Evolutionary conservation across 371 early-diverging fungal genomes (phyloP).

Genomic region (Phascolomyces articulosus): DNA sequence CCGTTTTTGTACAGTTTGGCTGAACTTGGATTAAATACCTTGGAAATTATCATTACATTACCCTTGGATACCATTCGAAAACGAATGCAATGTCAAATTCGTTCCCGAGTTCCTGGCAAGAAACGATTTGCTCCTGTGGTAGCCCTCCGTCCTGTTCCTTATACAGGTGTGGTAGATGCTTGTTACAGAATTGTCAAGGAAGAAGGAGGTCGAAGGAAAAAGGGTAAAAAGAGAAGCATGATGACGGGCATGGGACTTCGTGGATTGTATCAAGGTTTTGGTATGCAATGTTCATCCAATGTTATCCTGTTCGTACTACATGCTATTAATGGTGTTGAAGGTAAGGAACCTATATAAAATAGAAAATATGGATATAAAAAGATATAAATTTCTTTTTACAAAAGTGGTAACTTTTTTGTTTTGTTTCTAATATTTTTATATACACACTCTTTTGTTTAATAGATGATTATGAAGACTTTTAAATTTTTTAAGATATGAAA

Average conservation of each 20-base stretch:
- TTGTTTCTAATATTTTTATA: too few species aligned
- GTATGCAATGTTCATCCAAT: constrained; percentile 69
- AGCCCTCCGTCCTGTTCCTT: constrained; percentile 76
- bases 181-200: constrained; percentile 79
- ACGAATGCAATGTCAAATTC: constrained; percentile 83
- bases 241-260: constrained; percentile 63
- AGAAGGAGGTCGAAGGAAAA: constrained; percentile 67
- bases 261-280: constrained; percentile 80
- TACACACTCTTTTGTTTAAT: too few species aligned
- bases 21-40: constrained; percentile 68
- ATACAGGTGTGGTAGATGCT: constrained; percentile 85
- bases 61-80: constrained; percentile 91
- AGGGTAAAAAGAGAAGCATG: constrained; percentile 22
- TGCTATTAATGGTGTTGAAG: constrained; percentile 59
- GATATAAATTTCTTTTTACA: background rate
- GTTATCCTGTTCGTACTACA: constrained; percentile 65
- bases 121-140: constrained; percentile 79
- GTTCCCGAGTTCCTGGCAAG: constrained; percentile 50
- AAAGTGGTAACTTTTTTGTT: too few species aligned
- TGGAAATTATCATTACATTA: constrained; percentile 76
- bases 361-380: too few species aligned
- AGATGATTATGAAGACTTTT: constrained; percentile 34
- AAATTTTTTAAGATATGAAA: background rate
- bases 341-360: constrained; percentile 24
- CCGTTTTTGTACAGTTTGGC: constrained; percentile 71